Base-by-base conservation (phyloP, 192 early-diverging fungal genomes). In the Coemansia aciculifera region DNA sequence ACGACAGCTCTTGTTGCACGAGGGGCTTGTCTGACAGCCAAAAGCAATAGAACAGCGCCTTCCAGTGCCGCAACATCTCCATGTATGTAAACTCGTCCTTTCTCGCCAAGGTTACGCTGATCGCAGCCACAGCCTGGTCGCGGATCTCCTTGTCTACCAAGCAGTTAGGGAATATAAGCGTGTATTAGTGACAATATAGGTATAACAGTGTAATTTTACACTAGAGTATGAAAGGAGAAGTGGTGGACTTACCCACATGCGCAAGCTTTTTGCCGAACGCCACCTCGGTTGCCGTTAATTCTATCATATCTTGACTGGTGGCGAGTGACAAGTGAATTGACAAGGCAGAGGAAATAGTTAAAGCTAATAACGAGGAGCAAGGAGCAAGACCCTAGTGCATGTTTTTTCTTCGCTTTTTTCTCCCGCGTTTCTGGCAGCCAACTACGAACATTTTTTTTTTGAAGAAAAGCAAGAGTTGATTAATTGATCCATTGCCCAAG, bases 1-100 rank as follows among this genome's bases (percentile, higher is more conserved):
- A 89, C 32, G 92, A 90, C 59, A 98, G 79, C 68, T 91, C 87
- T 75, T 95, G 93, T 71, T 98, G 96, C 31, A 98, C 86, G 46
- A 92, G 69, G 12, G 92, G 92, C 81, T 95, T 98, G 78, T 98
- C 96, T 1, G 94, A 94, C 89, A 98, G 93, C 96, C 96, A 98
- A 70, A 94, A 94, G 72, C 95, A 92, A 74, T 95, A 97, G 62
- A 95, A 97, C 13, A 97, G 86, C 15, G 91, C 95, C 83, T 95
- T 94, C 93, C 95, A 97, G 11, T 95, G 86, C 72, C 93, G 92
- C 59, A 89, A 61, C 68, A 97, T 81, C 39, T 94, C 90, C 46
- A 84, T 75, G 10, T 91, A 72, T 23, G 74, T 56, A 17, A 93
- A 68, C 15, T 86, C 81, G 3, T 63, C 67, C 15, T 66, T 38